A percentile compares a stretch with the other conserved stretches of the same genome.
These are phyloP conservation scores for Cenchrus fungigraminus DNA, from an alignment of 176 grass and related monocot species.

Conservation along the genomic window DNA sequence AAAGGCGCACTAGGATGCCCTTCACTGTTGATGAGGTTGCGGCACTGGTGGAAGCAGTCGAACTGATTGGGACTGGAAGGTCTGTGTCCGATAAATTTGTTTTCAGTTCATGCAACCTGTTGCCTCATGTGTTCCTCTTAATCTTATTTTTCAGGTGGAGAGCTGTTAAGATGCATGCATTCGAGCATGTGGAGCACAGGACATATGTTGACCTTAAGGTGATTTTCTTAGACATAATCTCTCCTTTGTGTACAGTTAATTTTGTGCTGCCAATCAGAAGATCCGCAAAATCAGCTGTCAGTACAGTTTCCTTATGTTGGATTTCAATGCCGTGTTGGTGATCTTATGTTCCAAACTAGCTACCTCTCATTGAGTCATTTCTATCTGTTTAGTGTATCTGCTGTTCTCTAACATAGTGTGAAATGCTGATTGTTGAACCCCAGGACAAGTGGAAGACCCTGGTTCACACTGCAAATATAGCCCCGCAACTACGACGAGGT, in stretches of 20 bases:
- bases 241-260: neutral
- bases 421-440: slow-evolving; percentile 16
- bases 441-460: slow-evolving; percentile 95
- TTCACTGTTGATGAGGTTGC: slow-evolving; percentile 82
- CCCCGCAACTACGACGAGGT: slow-evolving; percentile 74
- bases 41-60: slow-evolving; percentile 69
- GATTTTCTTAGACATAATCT: slow-evolving; percentile 36
- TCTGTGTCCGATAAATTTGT: slow-evolving; percentile 33
- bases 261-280: neutral
- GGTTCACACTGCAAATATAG: slow-evolving; percentile 83
- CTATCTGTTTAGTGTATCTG: neutral
- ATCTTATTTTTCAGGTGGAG: slow-evolving; percentile 65
- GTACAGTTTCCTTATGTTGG: neutral
- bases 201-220: slow-evolving; percentile 98
- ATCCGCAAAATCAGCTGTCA: neutral
- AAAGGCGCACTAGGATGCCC: slow-evolving; percentile 68
- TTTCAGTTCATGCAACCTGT: neutral
- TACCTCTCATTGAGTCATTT: neutral
- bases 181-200: slow-evolving; percentile 68
- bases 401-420: neutral
- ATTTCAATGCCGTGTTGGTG: neutral
- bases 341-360: too few species aligned
- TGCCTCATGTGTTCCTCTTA: slow-evolving; percentile 28
- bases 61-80: slow-evolving; percentile 91
- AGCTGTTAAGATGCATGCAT: slow-evolving; percentile 77